Percentiles rank a stretch among this genome's conserved stretches.
phyloP scores from a whole-genome alignment of 202 grass and related monocot genomes.

The Zizania palustris region DNA sequence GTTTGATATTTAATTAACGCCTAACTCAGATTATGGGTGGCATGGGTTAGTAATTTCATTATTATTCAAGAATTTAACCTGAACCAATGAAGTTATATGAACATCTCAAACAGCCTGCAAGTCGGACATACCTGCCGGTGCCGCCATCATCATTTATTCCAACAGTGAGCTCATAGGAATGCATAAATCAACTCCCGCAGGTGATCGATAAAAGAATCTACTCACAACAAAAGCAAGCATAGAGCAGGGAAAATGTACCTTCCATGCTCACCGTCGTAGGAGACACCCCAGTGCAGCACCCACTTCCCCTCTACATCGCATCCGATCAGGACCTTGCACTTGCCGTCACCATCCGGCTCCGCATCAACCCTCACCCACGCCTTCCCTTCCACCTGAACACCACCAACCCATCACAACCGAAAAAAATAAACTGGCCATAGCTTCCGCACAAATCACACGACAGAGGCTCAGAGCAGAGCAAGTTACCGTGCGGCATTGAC shows the following conservation, averaged over 20 bases:
- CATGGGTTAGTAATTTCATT: neutral
- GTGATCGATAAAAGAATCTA: neutral
- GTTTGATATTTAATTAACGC: neutral
- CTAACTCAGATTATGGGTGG: neutral
- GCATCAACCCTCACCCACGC: conserved; percentile 67
- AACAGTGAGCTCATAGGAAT: neutral
- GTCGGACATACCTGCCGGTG: neutral
- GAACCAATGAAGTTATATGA: neutral
- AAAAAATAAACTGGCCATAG: neutral
- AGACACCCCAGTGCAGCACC: conserved; percentile 90
- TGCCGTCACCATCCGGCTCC: conserved; percentile 54
- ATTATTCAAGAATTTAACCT: neutral
- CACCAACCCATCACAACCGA: conserved; percentile 7
- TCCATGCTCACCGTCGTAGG: conserved; percentile 58
- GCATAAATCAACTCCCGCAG: neutral
- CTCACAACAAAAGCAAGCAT: neutral
- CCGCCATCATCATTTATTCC: neutral
- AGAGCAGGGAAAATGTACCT: conserved; percentile 43
- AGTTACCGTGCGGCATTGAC: conserved; percentile 57
- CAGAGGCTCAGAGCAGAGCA: neutral
- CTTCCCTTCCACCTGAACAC: conserved; percentile 72
- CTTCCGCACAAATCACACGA: conserved; percentile 2
- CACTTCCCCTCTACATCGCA: conserved; percentile 78
- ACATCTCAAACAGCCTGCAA: neutral
- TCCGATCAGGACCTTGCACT: conserved; percentile 67